Evolutionary conservation across 2,329 filamentous ascomycete species (phyloP).

Genomic region (Amesomyces nigricolor): DNA sequence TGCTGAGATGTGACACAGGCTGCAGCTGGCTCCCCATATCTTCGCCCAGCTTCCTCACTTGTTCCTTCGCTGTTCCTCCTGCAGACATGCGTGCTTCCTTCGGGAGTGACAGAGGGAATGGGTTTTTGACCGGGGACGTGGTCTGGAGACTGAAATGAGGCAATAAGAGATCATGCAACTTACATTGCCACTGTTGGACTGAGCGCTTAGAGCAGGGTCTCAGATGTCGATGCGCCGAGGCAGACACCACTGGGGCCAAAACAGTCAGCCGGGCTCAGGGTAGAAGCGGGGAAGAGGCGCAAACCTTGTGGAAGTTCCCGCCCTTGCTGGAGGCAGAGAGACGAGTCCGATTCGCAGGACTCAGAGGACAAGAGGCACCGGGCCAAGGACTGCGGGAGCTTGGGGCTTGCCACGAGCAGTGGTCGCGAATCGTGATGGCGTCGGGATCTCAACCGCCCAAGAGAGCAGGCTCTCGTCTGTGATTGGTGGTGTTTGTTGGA

Average conservation of each 20-base stretch:
- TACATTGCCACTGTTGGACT: slow-evolving; percentile 17
- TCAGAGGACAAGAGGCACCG: not conserved
- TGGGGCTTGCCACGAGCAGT: slow-evolving; percentile 12
- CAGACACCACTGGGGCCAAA: slow-evolving; percentile 1
- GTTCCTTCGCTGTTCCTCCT: slow-evolving; percentile 8
- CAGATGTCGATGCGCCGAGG: slow-evolving; percentile 13
- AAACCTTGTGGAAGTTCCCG: not conserved
- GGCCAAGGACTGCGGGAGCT: slow-evolving; percentile 11
- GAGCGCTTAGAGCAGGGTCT: slow-evolving; percentile 16
- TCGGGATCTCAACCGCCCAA: slow-evolving; percentile 24
- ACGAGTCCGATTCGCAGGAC: slow-evolving; percentile 14
- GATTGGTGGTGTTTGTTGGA: slow-evolving; percentile 23
- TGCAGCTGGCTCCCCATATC: slow-evolving; percentile 23
- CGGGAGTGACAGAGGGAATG: not conserved
- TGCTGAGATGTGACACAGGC: slow-evolving; percentile 29
- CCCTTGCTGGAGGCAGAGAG: not conserved
- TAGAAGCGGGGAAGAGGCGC: not conserved
- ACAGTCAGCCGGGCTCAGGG: not conserved
- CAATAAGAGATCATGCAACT: slow-evolving; percentile 16
- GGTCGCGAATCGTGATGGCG: slow-evolving; percentile 22
- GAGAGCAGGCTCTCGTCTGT: slow-evolving; percentile 6
- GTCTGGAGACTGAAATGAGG: slow-evolving; percentile 4
- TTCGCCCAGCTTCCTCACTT: slow-evolving; percentile 8
- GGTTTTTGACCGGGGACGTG: slow-evolving; percentile 6
- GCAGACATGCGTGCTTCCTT: not conserved